Evolutionary conservation across 306 rosid species (phyloP).

Genomic region (Cyclanthera cordifolia): DNA sequence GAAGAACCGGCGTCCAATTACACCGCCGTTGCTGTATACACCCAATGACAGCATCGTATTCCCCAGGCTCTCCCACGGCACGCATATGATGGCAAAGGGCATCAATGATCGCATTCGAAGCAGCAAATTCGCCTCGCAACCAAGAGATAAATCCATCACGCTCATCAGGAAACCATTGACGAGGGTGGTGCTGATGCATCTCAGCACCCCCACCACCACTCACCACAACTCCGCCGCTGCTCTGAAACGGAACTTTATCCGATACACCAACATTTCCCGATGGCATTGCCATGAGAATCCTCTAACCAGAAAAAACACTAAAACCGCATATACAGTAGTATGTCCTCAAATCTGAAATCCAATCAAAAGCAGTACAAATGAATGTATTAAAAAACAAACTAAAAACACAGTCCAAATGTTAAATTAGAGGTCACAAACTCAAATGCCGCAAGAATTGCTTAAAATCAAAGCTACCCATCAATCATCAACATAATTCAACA

Average conservation of each 20-base stretch:
- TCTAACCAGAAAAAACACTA: constrained; percentile 21
- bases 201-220: constrained; percentile 28
- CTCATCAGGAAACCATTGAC: constrained; percentile 83
- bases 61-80: constrained; percentile 59
- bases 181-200: constrained; percentile 47
- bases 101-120: constrained; percentile 90
- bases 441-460: constrained; percentile 19
- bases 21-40: constrained; percentile 66
- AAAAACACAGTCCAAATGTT: constrained; percentile 22
- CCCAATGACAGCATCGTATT: constrained; percentile 58
- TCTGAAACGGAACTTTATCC: constrained; percentile 69
- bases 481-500: neutral
- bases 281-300: constrained; percentile 86
- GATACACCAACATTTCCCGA: constrained; percentile 64
- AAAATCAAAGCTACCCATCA: constrained; percentile 15
- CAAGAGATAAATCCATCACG: constrained; percentile 86
- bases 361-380: constrained; percentile 14
- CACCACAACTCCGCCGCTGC: constrained; percentile 24
- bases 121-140: constrained; percentile 94
- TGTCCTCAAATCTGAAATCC: constrained; percentile 40
- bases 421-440: constrained; percentile 19
- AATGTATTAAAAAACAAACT: neutral
- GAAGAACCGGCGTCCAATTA: constrained; percentile 85
- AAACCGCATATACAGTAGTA: constrained; percentile 32
- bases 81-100: constrained; percentile 74